A percentile compares a stretch with the other conserved stretches of the same genome.
These are phyloP conservation scores for Epichloe uncinata DNA, from an alignment of 2,329 filamentous ascomycete species.

Conservation along the genomic window DNA sequence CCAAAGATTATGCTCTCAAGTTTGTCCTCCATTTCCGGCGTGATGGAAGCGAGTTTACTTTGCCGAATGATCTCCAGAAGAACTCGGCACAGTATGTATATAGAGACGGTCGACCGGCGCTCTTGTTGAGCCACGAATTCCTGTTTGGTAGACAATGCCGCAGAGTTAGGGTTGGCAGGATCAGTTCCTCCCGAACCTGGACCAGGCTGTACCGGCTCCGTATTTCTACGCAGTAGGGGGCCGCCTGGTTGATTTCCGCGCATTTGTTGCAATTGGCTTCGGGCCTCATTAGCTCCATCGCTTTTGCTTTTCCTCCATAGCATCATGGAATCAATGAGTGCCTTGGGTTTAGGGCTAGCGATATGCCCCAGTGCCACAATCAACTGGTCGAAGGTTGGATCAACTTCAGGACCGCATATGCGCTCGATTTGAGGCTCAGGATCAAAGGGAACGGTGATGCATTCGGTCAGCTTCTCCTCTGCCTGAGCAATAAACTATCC, in stretches of 20 bases:
- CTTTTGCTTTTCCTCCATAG: constrained; percentile 95
- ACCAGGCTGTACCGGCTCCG: constrained; percentile 49
- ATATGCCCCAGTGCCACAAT: constrained; percentile 91
- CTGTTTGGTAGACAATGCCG: constrained; percentile 40
- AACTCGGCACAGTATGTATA: constrained; percentile 89
- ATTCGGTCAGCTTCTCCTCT: constrained; percentile 90
- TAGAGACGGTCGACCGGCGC: constrained; percentile 82
- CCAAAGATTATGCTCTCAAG: constrained; percentile 92
- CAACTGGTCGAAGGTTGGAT: constrained; percentile 83
- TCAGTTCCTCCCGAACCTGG: constrained; percentile 15
- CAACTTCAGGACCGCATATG: constrained; percentile 81
- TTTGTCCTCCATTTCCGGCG: constrained; percentile 83
- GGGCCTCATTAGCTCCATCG: constrained; percentile 65
- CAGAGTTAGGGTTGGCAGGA: constrained; percentile 19
- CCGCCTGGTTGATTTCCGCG: constrained; percentile 29
- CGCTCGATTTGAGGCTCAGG: constrained; percentile 74
- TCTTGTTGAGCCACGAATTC: constrained; percentile 70
- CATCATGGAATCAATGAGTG: constrained; percentile 94
- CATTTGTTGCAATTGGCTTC: constrained; percentile 41
- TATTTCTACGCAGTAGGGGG: constrained; percentile 55
- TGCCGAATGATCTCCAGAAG: constrained; percentile 89
- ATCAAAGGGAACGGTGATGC: constrained; percentile 66
- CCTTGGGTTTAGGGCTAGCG: constrained; percentile 84
- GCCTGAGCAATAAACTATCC: constrained; percentile 78
- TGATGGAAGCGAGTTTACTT: constrained; percentile 70